Base-by-base conservation (phyloP, 106 monocot species). In the Acanthochlamys bracteata region DNA sequence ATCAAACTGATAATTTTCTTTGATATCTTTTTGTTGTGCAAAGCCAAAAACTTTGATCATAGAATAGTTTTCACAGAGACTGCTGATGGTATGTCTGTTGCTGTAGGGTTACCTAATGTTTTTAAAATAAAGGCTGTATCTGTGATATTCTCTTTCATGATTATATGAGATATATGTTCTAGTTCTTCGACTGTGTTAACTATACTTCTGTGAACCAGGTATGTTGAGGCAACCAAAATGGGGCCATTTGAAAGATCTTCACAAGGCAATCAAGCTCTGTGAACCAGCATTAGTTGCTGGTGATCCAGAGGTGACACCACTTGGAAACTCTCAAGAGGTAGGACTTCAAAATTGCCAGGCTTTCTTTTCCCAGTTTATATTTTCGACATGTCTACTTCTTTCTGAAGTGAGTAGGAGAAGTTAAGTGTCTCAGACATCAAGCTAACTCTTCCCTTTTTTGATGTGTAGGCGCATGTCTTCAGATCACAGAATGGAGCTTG, bases 171-270 rank as follows among this genome's bases (percentile, higher is more conserved):
- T 1, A 33, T 3, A 33, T 3, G 1, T 33, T 33, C 33, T 33
- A 3, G 33, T 33, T 33, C 41, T 49, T 25, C 7, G 46, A 13
- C 10, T 14, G 19, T 55, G 11, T 42, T 47, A 39, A 61, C 41
- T 45, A 6, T n/a, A 17, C 57, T 74, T 53, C 39, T 4, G 42
- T 26, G 25, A 52, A 14, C 15, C 64, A 98, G 96, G 96, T 60
- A 59, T 98, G 41, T 24, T 83, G 53, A 91, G 96, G 57, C 80
- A 98, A 49, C 96, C 91, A 57, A 98, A 91, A 73, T 98, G 91
- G 96, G 96, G 91, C 25, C 96, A 98, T 71, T 81, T 98, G 80
- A 91, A 71, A 68, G 91, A 98, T 63, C 63, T 98, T 20, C 96
- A 98, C 59, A 83, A 66, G 76, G 80, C 88, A 24, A 88, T 98